Evolutionary conservation across 768 basidiomycete species (phyloP).

Genomic region (Mycena pura): DNA sequence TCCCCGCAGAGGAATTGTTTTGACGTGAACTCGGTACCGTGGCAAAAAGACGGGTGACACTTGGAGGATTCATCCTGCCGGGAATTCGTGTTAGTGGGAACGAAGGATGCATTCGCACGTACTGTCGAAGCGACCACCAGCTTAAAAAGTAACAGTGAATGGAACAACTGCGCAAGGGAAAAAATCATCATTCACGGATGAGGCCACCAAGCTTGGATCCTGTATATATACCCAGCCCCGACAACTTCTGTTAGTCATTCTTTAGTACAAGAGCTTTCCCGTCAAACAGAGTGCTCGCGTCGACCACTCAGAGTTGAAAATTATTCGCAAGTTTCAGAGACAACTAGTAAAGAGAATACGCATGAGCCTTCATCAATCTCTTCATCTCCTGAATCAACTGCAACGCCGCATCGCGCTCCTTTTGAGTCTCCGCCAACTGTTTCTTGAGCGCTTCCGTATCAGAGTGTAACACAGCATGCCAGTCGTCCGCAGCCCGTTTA

Average conservation of each 20-base stretch:
- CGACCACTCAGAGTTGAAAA: neutral
- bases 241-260: neutral
- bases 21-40: conserved; percentile 6
- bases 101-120: neutral
- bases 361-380: conserved; percentile 7
- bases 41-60: neutral
- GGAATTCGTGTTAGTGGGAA: neutral
- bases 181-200: neutral
- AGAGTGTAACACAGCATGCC: conserved; percentile 21
- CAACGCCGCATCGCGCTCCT: conserved; percentile 24
- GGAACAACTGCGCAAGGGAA: neutral
- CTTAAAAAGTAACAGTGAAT: neutral
- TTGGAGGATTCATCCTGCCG: neutral
- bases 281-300: too few species aligned
- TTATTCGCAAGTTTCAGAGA: neutral
- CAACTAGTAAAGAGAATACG: neutral
- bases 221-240: neutral
- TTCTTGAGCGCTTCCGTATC: conserved; percentile 24
- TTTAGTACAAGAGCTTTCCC: neutral
- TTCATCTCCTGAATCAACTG: conserved; percentile 24
- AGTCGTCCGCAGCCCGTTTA: conserved; percentile 19
- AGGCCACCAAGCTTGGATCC: neutral
- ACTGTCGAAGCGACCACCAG: neutral
- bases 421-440: conserved; percentile 20
- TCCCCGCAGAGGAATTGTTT: conserved; percentile 9